Conservation (phyloP, 192 early-diverging fungal species). For the Neocallimastix lanati region DNA sequence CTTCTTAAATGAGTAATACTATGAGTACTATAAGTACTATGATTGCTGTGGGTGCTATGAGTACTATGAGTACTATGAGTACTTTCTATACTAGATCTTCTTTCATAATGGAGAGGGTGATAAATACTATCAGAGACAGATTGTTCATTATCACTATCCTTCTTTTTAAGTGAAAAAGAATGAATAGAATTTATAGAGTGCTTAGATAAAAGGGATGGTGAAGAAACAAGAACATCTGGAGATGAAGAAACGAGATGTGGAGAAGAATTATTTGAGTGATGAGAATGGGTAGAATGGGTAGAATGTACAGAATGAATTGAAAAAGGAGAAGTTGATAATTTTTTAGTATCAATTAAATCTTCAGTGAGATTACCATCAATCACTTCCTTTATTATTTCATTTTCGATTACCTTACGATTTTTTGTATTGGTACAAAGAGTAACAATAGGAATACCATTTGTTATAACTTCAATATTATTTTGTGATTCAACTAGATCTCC, state of each 20-base stretch:
- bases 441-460: background rate
- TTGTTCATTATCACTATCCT: background rate
- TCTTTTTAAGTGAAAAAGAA: background rate
- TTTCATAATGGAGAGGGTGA: background rate
- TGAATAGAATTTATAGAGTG: background rate
- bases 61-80: no score
- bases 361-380: background rate
- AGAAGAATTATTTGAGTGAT: background rate
- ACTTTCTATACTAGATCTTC: no score
- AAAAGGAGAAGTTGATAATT: background rate
- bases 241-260: background rate
- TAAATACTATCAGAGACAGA: background rate
- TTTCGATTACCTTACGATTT: background rate
- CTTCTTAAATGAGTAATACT: background rate
- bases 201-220: background rate
- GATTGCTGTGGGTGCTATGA: no score
- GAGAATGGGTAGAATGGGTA: background rate
- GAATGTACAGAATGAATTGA: background rate
- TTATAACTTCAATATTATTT: background rate
- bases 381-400: background rate
- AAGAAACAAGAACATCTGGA: background rate
- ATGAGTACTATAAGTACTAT: no score
- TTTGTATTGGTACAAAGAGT: background rate
- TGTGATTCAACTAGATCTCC: background rate
- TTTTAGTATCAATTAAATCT: background rate